Conservation (phyloP, 2,329 filamentous ascomycete species). For the Leptographium wingfieldii region DNA sequence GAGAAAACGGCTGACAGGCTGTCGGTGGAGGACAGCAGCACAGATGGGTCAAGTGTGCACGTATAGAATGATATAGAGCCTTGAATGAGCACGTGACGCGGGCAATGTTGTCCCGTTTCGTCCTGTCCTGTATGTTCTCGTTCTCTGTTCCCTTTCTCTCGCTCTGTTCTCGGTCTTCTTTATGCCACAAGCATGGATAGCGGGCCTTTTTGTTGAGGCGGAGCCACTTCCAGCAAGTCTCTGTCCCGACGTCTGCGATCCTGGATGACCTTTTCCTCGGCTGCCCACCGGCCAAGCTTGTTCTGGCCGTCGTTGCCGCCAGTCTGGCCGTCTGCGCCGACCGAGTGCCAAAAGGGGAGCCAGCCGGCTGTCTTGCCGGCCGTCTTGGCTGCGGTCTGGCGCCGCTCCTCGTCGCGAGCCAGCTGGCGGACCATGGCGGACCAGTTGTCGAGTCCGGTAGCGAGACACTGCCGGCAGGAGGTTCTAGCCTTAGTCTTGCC, state of each 20-base stretch:
- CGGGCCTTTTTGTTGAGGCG: slow-evolving; percentile 18
- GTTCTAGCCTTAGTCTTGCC: slow-evolving; percentile 12
- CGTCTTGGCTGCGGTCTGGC: slow-evolving; percentile 13
- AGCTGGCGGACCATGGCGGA: slow-evolving; percentile 62
- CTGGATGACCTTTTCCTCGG: slow-evolving; percentile 40
- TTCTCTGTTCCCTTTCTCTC: background rate
- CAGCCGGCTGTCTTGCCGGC: slow-evolving; percentile 14
- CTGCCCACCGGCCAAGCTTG: slow-evolving; percentile 36
- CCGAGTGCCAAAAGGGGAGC: slow-evolving; percentile 29
- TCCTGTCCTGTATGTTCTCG: background rate
- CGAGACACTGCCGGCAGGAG: slow-evolving; percentile 65
- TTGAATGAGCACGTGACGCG: background rate
- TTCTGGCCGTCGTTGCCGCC: slow-evolving; percentile 16
- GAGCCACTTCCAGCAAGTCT: slow-evolving; percentile 38
- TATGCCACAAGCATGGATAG: slow-evolving; percentile 7
- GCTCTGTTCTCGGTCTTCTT: background rate
- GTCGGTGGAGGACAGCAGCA: background rate
- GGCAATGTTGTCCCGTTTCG: too few relatives aligned
- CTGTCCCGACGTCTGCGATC: slow-evolving; percentile 38
- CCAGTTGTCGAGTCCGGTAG: slow-evolving; percentile 72
- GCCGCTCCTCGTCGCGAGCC: slow-evolving; percentile 34
- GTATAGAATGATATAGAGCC: background rate
- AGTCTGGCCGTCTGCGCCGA: background rate
- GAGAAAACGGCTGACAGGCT: background rate
- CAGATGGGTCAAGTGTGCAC: too few relatives aligned